Conservation (phyloP, 2,329 filamentous ascomycete genomes). For the Blastomyces parvus region DNA sequence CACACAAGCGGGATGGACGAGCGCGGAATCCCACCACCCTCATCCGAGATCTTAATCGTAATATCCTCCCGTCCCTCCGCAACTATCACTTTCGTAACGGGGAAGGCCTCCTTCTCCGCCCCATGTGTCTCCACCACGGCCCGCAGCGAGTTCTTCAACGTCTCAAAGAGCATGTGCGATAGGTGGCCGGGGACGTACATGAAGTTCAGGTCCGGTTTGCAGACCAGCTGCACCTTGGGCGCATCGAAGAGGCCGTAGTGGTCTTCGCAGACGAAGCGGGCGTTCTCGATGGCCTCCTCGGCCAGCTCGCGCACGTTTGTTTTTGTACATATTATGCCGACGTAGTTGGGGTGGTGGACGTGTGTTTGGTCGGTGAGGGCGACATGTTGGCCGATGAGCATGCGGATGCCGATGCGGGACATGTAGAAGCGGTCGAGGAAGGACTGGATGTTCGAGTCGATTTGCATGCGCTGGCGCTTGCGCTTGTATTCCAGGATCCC, state of each 20-base stretch:
- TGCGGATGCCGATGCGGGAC: constrained; percentile 97
- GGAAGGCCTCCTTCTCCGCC: constrained; percentile 90
- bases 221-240: constrained; percentile 92
- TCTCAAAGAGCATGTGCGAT: constrained; percentile 99
- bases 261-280: constrained; percentile 97
- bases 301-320: constrained; percentile 93
- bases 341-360: constrained; percentile 82
- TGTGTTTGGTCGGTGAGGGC: constrained; percentile 89
- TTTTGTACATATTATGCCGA: constrained; percentile 98
- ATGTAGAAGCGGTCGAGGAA: constrained; percentile 99
- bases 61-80: constrained; percentile 98
- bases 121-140: constrained; percentile 94
- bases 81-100: constrained; percentile 93
- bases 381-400: constrained; percentile 98
- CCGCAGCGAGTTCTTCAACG: constrained; percentile 93
- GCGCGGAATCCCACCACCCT: constrained; percentile 89
- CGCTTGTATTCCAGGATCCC: constrained; percentile 98
- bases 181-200: constrained; percentile 99
- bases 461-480: constrained; percentile 91
- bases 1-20: constrained; percentile 94
- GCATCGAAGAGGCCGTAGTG: constrained; percentile 97
- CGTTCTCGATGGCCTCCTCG: constrained; percentile 95
- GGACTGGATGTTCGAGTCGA: constrained; percentile 91
- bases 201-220: constrained; percentile 87
- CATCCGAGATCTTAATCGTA: constrained; percentile 95